These are phyloP conservation scores for Aspergillus latus DNA, from an alignment of 2,329 filamentous ascomycete genomes.

Conservation along the genomic window DNA sequence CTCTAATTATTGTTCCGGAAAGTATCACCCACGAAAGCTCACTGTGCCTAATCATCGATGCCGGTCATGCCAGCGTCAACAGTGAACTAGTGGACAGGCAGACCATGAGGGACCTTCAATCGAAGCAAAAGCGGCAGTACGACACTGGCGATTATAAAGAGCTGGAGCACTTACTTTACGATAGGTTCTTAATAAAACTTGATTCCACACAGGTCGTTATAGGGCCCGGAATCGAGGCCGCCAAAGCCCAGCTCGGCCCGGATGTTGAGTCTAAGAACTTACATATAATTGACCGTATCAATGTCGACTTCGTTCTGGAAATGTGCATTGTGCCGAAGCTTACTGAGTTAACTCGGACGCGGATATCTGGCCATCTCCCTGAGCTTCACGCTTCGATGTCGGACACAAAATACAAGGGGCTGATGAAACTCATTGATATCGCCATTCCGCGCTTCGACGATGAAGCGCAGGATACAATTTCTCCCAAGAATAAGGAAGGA, in stretches of 20 bases:
- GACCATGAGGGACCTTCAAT: constrained; percentile 85
- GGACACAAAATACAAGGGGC: constrained; percentile 91
- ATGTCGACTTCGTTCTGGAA: constrained; percentile 95
- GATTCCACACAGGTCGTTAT: constrained; percentile 95
- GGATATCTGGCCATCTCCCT: constrained; percentile 86
- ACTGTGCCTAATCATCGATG: constrained; percentile 90
- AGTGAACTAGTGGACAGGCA: constrained; percentile 90
- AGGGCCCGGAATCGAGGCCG: constrained; percentile 86
- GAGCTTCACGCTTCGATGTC: constrained; percentile 89
- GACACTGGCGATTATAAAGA: constrained; percentile 85
- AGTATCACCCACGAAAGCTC: constrained; percentile 79
- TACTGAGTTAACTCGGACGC: constrained; percentile 86
- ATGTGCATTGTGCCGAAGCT: constrained; percentile 96
- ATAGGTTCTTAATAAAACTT: constrained; percentile 90
- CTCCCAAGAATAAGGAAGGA: constrained; percentile 36
- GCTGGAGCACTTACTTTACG: constrained; percentile 93
- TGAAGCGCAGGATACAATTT: constrained; percentile 39
- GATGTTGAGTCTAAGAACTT: constrained; percentile 68
- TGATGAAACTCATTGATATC: constrained; percentile 96
- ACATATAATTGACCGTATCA: constrained; percentile 95
- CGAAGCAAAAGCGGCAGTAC: constrained; percentile 83
- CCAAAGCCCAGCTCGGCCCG: constrained; percentile 74
- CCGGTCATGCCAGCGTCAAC: constrained; percentile 90
- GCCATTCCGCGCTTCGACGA: constrained; percentile 81
- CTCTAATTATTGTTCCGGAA: constrained; percentile 93